Percentiles rank a stretch among this genome's conserved stretches.
Evolutionary conservation across 1,139 yeast genomes (phyloP).

Genomic region (Yarrowia galli): DNA sequence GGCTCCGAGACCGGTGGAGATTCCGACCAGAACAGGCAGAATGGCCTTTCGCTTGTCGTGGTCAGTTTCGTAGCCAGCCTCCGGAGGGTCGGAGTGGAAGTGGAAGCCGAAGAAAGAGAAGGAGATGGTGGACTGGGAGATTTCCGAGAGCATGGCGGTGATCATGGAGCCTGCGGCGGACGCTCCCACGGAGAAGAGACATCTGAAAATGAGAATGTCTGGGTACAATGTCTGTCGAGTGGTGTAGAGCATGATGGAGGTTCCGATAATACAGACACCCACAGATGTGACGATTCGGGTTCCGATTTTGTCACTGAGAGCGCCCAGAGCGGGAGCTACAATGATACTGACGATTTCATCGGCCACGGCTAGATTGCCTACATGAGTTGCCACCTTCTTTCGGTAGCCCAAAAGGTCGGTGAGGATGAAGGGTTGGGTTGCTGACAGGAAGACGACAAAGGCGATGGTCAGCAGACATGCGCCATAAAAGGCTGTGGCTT

Average conservation of each 20-base stretch:
- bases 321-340: slow-evolving; percentile 69
- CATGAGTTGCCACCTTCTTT: slow-evolving; percentile 60
- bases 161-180: slow-evolving; percentile 57
- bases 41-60: slow-evolving; percentile 56
- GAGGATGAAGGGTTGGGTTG: slow-evolving; percentile 73
- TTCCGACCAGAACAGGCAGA: slow-evolving; percentile 66
- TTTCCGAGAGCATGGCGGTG: slow-evolving; percentile 62
- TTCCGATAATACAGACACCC: slow-evolving; percentile 59
- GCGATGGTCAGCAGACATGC: slow-evolving; percentile 62
- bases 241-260: slow-evolving; percentile 61
- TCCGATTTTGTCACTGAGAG: slow-evolving; percentile 68
- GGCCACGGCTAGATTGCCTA: slow-evolving; percentile 67
- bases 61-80: slow-evolving; percentile 41
- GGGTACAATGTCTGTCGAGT: slow-evolving; percentile 57
- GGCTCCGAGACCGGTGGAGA: slow-evolving; percentile 73
- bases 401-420: slow-evolving; percentile 61
- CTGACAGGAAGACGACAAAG: slow-evolving; percentile 68
- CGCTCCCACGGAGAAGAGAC: slow-evolving; percentile 68
- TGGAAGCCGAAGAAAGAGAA: slow-evolving; percentile 41
- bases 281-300: slow-evolving; percentile 58
- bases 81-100: slow-evolving; percentile 41
- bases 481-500: slow-evolving; percentile 34
- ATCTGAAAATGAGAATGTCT: slow-evolving; percentile 59
- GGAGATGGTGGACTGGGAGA: slow-evolving; percentile 53
- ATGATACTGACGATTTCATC: slow-evolving; percentile 67